Evolutionary conservation across 2,329 filamentous ascomycete species (phyloP).

Genomic region (Nothomitra cinnamomea): DNA sequence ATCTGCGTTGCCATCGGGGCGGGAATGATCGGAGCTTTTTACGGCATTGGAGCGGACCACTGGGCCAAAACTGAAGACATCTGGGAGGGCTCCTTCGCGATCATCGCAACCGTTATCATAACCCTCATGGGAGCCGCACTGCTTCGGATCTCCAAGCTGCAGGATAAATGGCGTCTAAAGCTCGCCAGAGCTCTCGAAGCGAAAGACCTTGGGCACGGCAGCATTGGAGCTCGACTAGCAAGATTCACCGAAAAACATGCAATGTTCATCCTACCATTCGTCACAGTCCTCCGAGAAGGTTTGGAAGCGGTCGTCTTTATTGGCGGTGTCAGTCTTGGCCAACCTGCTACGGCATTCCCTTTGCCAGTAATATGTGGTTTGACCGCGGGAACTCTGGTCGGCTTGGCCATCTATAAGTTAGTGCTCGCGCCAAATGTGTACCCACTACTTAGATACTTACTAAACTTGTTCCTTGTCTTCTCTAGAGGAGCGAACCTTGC

Average conservation of each 20-base stretch:
- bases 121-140: constrained; percentile 65
- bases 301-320: constrained; percentile 78
- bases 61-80: constrained; percentile 56
- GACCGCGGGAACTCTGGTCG: constrained; percentile 45
- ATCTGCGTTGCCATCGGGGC: constrained; percentile 49
- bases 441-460: constrained; percentile 9
- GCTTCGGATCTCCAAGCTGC: constrained; percentile 65
- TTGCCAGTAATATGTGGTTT: constrained; percentile 60
- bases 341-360: constrained; percentile 61
- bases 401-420: constrained; percentile 64
- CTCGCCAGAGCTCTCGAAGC: constrained; percentile 51
- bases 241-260: constrained; percentile 58
- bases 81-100: constrained; percentile 64
- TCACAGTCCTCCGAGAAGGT: constrained; percentile 75
- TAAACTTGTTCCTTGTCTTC: not conserved
- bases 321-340: constrained; percentile 61
- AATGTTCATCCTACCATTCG: constrained; percentile 74
- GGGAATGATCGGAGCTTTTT: constrained; percentile 57
- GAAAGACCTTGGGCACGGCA: constrained; percentile 26
- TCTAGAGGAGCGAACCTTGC: constrained; percentile 42
- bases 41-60: constrained; percentile 46
- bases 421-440: constrained; percentile 15
- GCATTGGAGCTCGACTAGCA: constrained; percentile 30
- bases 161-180: constrained; percentile 78
- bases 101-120: constrained; percentile 66